Percentiles rank a stretch among this genome's conserved stretches.
These are phyloP conservation scores for Dactylellina sp. DNA, from an alignment of 2,329 filamentous ascomycete species.

Conservation along the genomic window DNA sequence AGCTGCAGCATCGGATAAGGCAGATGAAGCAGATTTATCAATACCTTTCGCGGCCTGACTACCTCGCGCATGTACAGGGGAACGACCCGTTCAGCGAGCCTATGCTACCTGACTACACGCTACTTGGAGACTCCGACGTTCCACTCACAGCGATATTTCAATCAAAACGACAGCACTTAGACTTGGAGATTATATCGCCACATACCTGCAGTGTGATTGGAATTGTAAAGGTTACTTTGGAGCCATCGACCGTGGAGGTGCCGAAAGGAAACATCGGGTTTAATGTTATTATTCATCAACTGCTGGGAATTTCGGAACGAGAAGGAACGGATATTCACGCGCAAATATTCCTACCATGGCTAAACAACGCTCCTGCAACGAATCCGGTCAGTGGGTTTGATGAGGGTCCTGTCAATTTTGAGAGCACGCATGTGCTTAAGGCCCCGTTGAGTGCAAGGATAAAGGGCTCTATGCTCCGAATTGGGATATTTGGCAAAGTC, in stretches of 20 bases:
- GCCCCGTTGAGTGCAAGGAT: constrained; percentile 79
- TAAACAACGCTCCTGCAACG: constrained; percentile 92
- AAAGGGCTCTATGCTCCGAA: constrained; percentile 79
- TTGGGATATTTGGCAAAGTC: constrained; percentile 91
- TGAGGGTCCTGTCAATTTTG: constrained; percentile 89
- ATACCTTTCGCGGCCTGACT: constrained; percentile 94
- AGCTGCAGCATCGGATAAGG: constrained; percentile 85
- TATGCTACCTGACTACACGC: constrained; percentile 90
- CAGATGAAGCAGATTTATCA: constrained; percentile 98
- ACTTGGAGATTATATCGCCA: constrained; percentile 87
- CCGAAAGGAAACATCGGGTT: constrained; percentile 95
- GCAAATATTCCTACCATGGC: constrained; percentile 92
- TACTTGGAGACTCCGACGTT: constrained; percentile 92
- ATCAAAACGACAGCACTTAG: constrained; percentile 92
- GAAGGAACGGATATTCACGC: constrained; percentile 96
- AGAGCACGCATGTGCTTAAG: constrained; percentile 98
- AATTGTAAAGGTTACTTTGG: constrained; percentile 88
- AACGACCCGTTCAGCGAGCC: constrained; percentile 93
- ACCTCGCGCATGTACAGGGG: constrained; percentile 89
- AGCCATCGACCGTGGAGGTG: constrained; percentile 91
- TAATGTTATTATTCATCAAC: constrained; percentile 97
- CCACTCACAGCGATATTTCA: constrained; percentile 93
- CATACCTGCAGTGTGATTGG: constrained; percentile 92
- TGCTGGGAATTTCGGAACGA: constrained; percentile 92
- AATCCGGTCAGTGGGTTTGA: constrained; percentile 95